A percentile compares a stretch with the other conserved stretches of the same genome.
phyloP scores from a whole-genome alignment of 345 rosid species.

The Odontarrhena argentea region DNA sequence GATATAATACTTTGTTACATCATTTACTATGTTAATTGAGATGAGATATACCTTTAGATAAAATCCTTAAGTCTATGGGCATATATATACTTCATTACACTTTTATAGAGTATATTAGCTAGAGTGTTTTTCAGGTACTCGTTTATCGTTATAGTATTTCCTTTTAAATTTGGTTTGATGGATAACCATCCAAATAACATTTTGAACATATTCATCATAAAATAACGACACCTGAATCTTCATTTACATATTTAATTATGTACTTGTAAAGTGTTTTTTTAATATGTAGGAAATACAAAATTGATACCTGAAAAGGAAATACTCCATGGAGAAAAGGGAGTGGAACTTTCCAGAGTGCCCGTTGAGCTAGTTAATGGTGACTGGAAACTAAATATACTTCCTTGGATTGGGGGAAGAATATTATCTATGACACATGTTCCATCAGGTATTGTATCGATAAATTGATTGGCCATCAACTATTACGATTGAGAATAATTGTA shows the following conservation, averaged over 20 bases:
- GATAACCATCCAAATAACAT: no score
- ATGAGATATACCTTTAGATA: background rate
- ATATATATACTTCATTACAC: background rate
- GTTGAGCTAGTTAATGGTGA: constrained; percentile 67
- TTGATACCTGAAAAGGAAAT: constrained; percentile 61
- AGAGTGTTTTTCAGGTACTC: constrained; percentile 14
- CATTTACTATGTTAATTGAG: background rate
- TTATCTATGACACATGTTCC: constrained; percentile 89
- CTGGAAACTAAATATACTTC: constrained; percentile 76
- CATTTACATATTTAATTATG: constrained; percentile 1
- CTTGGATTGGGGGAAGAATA: constrained; percentile 96
- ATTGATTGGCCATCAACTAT: no score
- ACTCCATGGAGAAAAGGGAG: constrained; percentile 57
- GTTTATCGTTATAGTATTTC: background rate
- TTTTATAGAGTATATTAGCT: background rate
- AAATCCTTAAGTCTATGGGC: background rate
- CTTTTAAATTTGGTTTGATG: no score
- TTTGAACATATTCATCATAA: constrained; percentile 8
- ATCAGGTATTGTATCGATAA: constrained; percentile 57
- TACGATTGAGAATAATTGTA: background rate
- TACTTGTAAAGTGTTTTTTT: constrained; percentile 3
- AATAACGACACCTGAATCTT: background rate
- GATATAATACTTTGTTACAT: background rate
- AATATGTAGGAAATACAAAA: constrained; percentile 60
- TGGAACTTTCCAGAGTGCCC: constrained; percentile 62